These are phyloP conservation scores for Mangifera indica DNA, from an alignment of 345 rosid species.

Conservation along the genomic window DNA sequence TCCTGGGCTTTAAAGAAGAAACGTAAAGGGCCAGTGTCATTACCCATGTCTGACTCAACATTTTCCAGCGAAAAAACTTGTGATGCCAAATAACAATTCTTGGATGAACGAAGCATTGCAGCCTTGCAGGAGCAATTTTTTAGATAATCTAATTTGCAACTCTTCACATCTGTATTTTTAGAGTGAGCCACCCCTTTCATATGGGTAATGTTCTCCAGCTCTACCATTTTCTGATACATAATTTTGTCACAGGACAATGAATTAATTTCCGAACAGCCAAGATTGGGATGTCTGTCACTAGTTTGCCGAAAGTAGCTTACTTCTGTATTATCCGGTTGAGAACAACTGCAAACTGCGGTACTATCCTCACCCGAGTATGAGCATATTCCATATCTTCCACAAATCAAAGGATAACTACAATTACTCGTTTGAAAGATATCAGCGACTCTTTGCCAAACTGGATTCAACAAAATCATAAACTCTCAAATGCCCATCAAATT, in stretches of 20 bases:
- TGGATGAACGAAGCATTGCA: background rate
- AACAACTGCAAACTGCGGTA: background rate
- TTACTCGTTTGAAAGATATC: background rate
- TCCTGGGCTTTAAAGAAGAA: background rate
- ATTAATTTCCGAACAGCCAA: background rate
- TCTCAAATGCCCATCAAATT: background rate
- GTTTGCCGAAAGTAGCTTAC: too few relatives aligned
- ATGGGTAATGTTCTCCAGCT: background rate
- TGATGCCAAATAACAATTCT: background rate
- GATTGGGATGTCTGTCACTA: too few relatives aligned
- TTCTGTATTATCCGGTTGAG: too few relatives aligned
- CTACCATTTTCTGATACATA: background rate
- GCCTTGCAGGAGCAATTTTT: background rate
- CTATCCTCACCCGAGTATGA: background rate
- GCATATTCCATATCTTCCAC: background rate
- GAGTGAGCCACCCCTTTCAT: background rate
- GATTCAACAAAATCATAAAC: background rate
- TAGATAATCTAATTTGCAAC: background rate
- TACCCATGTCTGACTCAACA: too few relatives aligned
- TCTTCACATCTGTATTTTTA: background rate
- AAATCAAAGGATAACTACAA: background rate
- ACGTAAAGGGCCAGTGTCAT: too few relatives aligned
- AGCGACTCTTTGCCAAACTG: background rate
- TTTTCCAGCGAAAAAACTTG: background rate
- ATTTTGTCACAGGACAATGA: background rate